phyloP scores from a whole-genome alignment of 768 basidiomycete genomes.

The Tricholoma terreum region DNA sequence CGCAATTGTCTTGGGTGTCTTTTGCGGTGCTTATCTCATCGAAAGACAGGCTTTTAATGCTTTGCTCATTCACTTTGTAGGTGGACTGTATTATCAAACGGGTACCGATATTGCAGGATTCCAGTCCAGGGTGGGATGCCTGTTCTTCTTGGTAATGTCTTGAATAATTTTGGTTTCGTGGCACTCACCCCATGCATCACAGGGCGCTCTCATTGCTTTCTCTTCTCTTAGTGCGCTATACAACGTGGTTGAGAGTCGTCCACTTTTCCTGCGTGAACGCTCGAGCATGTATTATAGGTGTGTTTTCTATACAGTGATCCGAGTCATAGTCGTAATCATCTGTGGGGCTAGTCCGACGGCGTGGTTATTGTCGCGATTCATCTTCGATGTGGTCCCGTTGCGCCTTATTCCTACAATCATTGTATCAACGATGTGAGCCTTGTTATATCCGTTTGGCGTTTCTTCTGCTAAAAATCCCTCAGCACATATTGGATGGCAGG shows the following conservation, averaged over 20 bases:
- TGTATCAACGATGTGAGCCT: conserved; percentile 73
- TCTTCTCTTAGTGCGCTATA: conserved; percentile 87
- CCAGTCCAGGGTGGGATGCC: conserved; percentile 87
- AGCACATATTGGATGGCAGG: conserved; percentile 98
- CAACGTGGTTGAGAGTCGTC: conserved; percentile 79
- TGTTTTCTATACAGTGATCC: not conserved
- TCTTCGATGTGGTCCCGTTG: conserved; percentile 88
- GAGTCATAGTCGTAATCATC: conserved; percentile 1
- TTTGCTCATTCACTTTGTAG: conserved; percentile 28
- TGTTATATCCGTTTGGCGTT: not conserved
- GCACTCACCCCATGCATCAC: conserved; percentile 7
- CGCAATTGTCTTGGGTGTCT: conserved; percentile 74
- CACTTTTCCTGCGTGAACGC: conserved; percentile 87
- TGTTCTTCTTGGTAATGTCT: conserved; percentile 81
- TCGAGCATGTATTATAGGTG: conserved; percentile 85
- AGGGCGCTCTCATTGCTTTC: conserved; percentile 91
- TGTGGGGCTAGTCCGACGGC: conserved; percentile 63
- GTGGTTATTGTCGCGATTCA: conserved; percentile 85
- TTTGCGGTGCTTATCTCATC: conserved; percentile 56
- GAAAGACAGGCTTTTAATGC: not conserved
- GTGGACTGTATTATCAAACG: conserved; percentile 85
- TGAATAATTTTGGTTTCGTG: not conserved
- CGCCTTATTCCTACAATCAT: conserved; percentile 87
- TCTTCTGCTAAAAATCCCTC: conserved; percentile 7
- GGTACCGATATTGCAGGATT: conserved; percentile 84